phyloP scores from a whole-genome alignment of 768 basidiomycete species.

The Panellus pusillus region DNA sequence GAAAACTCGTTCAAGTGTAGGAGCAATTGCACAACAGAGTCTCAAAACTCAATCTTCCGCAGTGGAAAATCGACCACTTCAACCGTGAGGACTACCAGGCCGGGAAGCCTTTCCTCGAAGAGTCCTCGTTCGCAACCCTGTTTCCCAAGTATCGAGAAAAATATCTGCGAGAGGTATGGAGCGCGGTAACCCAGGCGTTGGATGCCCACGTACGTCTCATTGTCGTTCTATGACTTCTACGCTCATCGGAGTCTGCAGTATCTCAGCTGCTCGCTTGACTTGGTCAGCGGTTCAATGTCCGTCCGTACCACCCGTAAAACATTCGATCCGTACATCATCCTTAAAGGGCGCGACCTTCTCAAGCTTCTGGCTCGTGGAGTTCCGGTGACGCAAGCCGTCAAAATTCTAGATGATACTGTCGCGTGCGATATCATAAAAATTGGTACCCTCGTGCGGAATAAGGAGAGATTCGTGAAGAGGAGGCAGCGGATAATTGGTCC shows the following conservation, averaged over 20 bases:
- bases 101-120: slow-evolving; percentile 79
- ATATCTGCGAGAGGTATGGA: slow-evolving; percentile 94
- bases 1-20: slow-evolving; percentile 40
- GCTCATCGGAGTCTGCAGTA: slow-evolving; percentile 51
- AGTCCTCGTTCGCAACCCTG: slow-evolving; percentile 96
- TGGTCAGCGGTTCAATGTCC: slow-evolving; percentile 97
- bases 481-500: slow-evolving; percentile 97
- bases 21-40: slow-evolving; percentile 13
- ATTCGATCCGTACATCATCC: slow-evolving; percentile 92
- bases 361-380: slow-evolving; percentile 95
- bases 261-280: slow-evolving; percentile 86
- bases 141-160: slow-evolving; percentile 99
- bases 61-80: slow-evolving; percentile 93
- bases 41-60: not conserved
- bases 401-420: slow-evolving; percentile 84
- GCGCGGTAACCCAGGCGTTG: slow-evolving; percentile 80
- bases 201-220: slow-evolving; percentile 65
- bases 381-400: slow-evolving; percentile 78
- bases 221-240: not conserved
- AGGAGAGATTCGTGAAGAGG: slow-evolving; percentile 94
- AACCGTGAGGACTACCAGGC: slow-evolving; percentile 71
- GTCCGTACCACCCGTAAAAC: slow-evolving; percentile 97
- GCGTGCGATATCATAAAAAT: slow-evolving; percentile 99
- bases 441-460: slow-evolving; percentile 90
- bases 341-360: slow-evolving; percentile 95